Conservation (phyloP, 306 rosid species). For the Lablab purpureus region DNA sequence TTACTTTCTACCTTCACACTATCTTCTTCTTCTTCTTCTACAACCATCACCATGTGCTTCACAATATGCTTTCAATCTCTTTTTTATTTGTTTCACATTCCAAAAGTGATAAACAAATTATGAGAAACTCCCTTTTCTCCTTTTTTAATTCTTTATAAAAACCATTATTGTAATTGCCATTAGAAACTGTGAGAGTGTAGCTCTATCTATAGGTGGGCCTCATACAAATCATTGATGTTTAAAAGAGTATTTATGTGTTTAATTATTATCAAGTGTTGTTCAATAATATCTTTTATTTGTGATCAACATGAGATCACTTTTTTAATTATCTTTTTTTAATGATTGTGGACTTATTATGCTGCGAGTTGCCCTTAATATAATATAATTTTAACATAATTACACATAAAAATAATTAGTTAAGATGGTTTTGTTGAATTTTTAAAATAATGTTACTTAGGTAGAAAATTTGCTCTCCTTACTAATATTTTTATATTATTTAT, state of each 20-base stretch:
- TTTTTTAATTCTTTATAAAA: neutral
- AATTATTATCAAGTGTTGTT: too few species aligned
- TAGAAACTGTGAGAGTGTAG: neutral
- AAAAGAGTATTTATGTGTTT: neutral
- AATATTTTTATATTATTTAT: too few species aligned
- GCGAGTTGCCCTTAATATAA: too few species aligned
- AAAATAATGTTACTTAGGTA: too few species aligned
- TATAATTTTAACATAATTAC: too few species aligned
- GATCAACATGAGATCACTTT: too few species aligned
- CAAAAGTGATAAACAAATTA: neutral
- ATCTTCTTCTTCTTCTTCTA: neutral
- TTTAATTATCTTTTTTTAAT: too few species aligned
- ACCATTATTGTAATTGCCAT: neutral
- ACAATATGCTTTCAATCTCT: neutral
- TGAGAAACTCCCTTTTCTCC: neutral
- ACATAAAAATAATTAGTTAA: too few species aligned
- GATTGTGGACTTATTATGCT: too few species aligned
- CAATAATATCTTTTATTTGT: too few species aligned
- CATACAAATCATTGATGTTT: neutral
- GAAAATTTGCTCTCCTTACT: too few species aligned
- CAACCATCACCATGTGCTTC: constrained; percentile 32
- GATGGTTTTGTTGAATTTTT: too few species aligned
- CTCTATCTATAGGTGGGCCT: neutral
- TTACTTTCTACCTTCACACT: neutral
- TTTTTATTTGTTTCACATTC: neutral